Percentiles rank a stretch among this genome's conserved stretches.
phyloP scores from a whole-genome alignment of 495 filamentous ascomycete species.

The Daldinia concentrica region DNA sequence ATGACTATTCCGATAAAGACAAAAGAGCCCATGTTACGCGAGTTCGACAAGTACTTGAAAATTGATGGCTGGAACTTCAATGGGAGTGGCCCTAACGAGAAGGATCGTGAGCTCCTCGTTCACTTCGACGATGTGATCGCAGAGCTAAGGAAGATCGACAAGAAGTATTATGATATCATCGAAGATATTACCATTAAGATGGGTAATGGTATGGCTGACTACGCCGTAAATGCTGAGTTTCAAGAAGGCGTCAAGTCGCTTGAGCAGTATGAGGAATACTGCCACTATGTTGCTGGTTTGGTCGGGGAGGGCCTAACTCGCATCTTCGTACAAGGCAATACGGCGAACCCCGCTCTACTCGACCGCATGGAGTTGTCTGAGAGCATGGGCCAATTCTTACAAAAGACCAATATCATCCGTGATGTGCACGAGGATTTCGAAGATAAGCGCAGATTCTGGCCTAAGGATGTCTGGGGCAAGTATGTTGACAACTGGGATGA shows the following conservation, averaged over 20 bases:
- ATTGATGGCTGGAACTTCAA: constrained; percentile 89
- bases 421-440: constrained; percentile 90
- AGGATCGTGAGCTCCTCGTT: constrained; percentile 90
- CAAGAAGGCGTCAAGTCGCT: constrained; percentile 86
- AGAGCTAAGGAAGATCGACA: constrained; percentile 91
- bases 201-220: constrained; percentile 99
- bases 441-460: constrained; percentile 91
- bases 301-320: constrained; percentile 93
- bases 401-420: constrained; percentile 98
- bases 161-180: constrained; percentile 83
- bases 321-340: constrained; percentile 86
- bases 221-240: constrained; percentile 80
- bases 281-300: constrained; percentile 96
- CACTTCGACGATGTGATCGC: constrained; percentile 86
- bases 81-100: constrained; percentile 89
- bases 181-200: constrained; percentile 94
- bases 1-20: constrained; percentile 83
- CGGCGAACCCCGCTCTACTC: constrained; percentile 86
- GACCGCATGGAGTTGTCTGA: constrained; percentile 83
- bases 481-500: constrained; percentile 89
- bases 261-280: constrained; percentile 92
- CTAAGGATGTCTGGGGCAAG: constrained; percentile 95
- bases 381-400: constrained; percentile 95
- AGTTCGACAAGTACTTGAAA: constrained; percentile 80
- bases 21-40: constrained; percentile 87